These are phyloP conservation scores for Cordia subcordata DNA, from an alignment of 257 asterid genomes.

Conservation along the genomic window DNA sequence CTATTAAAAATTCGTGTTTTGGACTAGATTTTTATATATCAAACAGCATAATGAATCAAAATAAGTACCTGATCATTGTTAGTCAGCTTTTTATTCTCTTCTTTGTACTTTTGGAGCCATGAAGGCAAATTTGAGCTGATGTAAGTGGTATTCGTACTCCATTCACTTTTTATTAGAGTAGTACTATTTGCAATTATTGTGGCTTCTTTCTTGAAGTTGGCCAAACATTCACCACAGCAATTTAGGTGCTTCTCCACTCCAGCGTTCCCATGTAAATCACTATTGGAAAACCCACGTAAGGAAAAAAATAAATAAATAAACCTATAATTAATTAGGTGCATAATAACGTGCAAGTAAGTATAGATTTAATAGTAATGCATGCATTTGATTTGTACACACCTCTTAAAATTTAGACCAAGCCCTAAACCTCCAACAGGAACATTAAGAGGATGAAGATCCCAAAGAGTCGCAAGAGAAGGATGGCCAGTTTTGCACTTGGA, in stretches of 20 bases:
- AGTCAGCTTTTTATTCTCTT: constrained; percentile 44
- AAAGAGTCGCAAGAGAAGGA: constrained; percentile 73
- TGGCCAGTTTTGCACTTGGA: constrained; percentile 62
- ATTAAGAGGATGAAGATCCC: constrained; percentile 70
- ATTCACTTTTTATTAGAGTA: neutral
- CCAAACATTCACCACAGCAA: constrained; percentile 72
- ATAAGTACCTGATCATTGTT: constrained; percentile 39
- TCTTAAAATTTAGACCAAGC: constrained; percentile 61
- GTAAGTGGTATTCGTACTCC: no score
- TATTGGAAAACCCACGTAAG: no score
- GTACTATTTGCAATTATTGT: constrained; percentile 19
- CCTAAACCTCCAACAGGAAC: constrained; percentile 48
- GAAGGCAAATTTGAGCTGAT: constrained; percentile 56
- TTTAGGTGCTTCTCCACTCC: constrained; percentile 51
- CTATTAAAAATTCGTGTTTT: neutral
- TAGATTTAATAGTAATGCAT: no score
- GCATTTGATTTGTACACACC: constrained; percentile 41
- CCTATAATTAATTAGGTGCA: no score
- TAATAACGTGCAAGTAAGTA: no score
- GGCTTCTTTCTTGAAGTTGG: constrained; percentile 67
- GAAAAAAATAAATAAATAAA: no score
- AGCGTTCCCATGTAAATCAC: constrained; percentile 34
- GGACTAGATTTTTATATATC: no score
- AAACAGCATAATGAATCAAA: no score
- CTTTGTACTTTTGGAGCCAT: constrained; percentile 80